Evolutionary conservation across 1,284 basidiomycete genomes (phyloP).

Genomic region (Cutaneotrichosporon dermatis): DNA sequence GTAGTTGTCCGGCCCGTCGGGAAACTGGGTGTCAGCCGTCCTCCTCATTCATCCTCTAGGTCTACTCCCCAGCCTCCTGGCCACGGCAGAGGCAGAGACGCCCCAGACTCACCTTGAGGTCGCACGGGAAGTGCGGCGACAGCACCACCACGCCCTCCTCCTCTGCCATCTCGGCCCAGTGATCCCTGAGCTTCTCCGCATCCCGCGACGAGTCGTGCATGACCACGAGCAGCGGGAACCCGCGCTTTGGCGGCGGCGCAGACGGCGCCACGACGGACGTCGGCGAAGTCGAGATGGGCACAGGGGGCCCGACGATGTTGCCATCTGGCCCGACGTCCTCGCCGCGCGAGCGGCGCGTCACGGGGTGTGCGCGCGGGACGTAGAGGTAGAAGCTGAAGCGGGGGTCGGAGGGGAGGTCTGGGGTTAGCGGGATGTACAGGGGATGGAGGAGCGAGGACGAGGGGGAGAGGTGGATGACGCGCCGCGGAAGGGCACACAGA

Average conservation of each 20-base stretch:
- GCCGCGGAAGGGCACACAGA: too few relatives aligned
- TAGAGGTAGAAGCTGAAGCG: conserved; percentile 20
- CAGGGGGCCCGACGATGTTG: neutral
- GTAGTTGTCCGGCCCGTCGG: conserved; percentile 24
- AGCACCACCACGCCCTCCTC: conserved; percentile 15
- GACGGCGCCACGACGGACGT: neutral
- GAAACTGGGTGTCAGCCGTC: conserved; percentile 10
- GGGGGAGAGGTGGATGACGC: too few relatives aligned
- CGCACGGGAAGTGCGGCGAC: conserved; percentile 18
- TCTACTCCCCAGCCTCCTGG: too few relatives aligned
- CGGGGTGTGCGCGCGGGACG: conserved; percentile 16
- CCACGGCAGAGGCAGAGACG: too few relatives aligned
- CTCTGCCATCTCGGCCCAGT: conserved; percentile 13
- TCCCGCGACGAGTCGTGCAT: conserved; percentile 20
- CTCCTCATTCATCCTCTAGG: too few relatives aligned
- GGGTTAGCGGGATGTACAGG: neutral
- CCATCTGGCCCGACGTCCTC: conserved; percentile 15
- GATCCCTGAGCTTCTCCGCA: conserved; percentile 15
- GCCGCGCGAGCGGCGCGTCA: conserved; percentile 15
- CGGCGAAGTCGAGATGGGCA: conserved; percentile 1
- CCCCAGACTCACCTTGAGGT: conserved; percentile 12
- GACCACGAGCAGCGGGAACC: conserved; percentile 18
- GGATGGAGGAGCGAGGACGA: too few relatives aligned
- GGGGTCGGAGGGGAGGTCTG: conserved; percentile 7
- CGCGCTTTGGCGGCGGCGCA: neutral